Percentiles rank a stretch among this genome's conserved stretches.
These are phyloP conservation scores for Penicillium turbatum DNA, from an alignment of 495 filamentous ascomycete genomes.

Conservation along the genomic window DNA sequence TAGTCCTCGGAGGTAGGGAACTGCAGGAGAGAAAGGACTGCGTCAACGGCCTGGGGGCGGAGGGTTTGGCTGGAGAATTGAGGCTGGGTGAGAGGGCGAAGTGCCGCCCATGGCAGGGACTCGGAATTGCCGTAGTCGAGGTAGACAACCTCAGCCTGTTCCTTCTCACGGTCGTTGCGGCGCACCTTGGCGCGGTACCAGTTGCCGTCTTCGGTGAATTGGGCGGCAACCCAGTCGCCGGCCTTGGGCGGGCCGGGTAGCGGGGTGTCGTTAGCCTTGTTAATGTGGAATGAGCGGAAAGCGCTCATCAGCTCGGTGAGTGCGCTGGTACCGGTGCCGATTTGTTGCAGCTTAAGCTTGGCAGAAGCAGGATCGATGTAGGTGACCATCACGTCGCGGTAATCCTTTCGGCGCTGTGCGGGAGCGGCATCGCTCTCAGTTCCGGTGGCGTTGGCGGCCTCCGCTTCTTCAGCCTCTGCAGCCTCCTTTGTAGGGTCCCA, in stretches of 20 bases:
- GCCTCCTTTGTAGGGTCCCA: constrained; percentile 81
- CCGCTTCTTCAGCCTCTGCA: constrained; percentile 49
- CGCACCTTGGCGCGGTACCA: constrained; percentile 94
- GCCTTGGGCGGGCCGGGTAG: constrained; percentile 78
- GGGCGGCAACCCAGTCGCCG: constrained; percentile 84
- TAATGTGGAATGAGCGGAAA: constrained; percentile 83
- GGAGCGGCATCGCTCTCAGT: constrained; percentile 44
- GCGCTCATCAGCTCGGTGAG: constrained; percentile 81
- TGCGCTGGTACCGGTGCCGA: constrained; percentile 75
- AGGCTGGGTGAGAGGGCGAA: constrained; percentile 71
- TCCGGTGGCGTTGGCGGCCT: constrained; percentile 42
- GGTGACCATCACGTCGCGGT: constrained; percentile 87
- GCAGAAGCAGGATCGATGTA: constrained; percentile 70
- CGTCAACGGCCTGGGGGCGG: constrained; percentile 81
- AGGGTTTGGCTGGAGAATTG: constrained; percentile 78
- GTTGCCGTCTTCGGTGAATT: constrained; percentile 78
- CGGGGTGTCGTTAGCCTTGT: constrained; percentile 63
- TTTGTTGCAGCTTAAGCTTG: constrained; percentile 80
- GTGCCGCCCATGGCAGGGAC: constrained; percentile 71
- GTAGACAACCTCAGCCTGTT: constrained; percentile 86
- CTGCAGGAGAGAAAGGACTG: constrained; percentile 81
- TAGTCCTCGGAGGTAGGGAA: constrained; percentile 78
- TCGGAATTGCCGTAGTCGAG: constrained; percentile 97
- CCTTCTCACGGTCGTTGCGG: constrained; percentile 83
- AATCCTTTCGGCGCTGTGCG: constrained; percentile 65